Conservation (phyloP, 176 grass and related monocot species). For the Triticum dicoccoides region DNA sequence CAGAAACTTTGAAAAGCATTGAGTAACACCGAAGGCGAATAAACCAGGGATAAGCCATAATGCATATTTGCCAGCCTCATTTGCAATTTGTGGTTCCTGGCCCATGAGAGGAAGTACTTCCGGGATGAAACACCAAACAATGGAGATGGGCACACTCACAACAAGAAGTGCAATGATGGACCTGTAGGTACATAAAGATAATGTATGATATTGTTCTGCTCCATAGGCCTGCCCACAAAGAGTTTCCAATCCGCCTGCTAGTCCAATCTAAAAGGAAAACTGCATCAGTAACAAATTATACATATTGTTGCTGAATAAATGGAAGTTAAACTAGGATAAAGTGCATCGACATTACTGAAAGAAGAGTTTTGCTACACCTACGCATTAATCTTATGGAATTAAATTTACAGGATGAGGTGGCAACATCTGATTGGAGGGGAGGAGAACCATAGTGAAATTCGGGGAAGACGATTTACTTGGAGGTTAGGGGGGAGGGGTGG, state of each 20-base stretch:
- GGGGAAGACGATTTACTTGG: too few species aligned
- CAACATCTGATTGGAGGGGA: too few species aligned
- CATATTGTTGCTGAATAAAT: background rate
- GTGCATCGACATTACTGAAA: background rate
- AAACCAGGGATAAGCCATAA: conserved; percentile 66
- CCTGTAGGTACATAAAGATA: conserved; percentile 60
- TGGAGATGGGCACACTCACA: conserved; percentile 39
- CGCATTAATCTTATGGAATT: conserved; percentile 39
- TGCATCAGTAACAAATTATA: conserved; percentile 25
- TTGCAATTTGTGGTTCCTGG: conserved; percentile 53
- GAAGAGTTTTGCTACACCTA: conserved; percentile 33
- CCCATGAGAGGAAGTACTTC: conserved; percentile 45
- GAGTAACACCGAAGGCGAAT: conserved; percentile 52
- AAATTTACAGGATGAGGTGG: too few species aligned
- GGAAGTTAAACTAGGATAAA: conserved; percentile 12
- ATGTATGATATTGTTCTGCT: conserved; percentile 57
- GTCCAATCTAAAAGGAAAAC: conserved; percentile 44
- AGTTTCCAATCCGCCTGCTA: conserved; percentile 59
- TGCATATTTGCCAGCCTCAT: conserved; percentile 54
- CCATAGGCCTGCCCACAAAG: conserved; percentile 66
- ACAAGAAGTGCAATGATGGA: conserved; percentile 54
- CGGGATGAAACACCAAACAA: conserved; percentile 49
- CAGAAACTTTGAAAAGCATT: conserved; percentile 66
- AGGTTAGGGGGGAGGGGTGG: too few species aligned
- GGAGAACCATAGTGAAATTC: background rate